Conservation (phyloP, 2,329 filamentous ascomycete species). For the Fusarium compactum region DNA sequence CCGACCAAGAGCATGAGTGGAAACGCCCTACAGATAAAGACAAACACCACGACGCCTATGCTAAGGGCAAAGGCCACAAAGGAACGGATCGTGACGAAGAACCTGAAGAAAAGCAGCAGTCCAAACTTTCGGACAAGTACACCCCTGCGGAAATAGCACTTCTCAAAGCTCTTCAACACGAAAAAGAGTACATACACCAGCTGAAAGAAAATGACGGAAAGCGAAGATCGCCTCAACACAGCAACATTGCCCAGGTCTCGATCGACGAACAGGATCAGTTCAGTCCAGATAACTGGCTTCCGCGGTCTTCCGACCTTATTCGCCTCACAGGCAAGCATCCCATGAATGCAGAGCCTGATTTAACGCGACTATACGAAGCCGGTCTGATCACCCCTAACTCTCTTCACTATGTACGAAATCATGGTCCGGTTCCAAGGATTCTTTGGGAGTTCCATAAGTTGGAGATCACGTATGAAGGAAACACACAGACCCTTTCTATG, state of each 20-base stretch:
- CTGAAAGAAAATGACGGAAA: neutral
- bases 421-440: neutral
- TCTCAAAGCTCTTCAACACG: neutral
- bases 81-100: neutral
- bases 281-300: neutral
- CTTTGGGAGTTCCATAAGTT: neutral
- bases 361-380: neutral
- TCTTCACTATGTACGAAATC: neutral
- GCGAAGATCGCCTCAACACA: neutral
- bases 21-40: neutral
- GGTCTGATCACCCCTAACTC: neutral
- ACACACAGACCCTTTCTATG: neutral
- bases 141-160: neutral
- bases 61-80: neutral
- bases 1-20: neutral
- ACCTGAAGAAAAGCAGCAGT: neutral
- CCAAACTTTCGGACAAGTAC: neutral
- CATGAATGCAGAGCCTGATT: neutral
- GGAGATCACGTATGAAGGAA: neutral
- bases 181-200: neutral
- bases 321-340: neutral
- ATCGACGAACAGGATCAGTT: neutral
- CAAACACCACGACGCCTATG: neutral
- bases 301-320: neutral
- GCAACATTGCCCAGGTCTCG: neutral